Conservation (phyloP, 768 basidiomycete genomes). For the Macrolepiota albuminosa region DNA sequence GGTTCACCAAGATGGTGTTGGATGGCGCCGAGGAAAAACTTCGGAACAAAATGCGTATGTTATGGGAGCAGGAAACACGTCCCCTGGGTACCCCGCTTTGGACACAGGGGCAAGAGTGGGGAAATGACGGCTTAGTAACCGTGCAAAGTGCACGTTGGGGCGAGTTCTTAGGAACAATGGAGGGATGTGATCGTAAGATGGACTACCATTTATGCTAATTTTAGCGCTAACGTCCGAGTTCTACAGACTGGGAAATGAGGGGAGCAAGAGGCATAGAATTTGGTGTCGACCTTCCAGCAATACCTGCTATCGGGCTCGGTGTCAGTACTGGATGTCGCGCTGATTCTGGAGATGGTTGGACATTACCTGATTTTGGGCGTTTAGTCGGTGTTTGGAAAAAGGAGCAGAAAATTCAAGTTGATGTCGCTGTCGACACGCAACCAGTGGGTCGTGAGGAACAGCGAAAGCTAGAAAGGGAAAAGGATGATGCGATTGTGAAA, state of each 20-base stretch:
- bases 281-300: constrained; percentile 53
- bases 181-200: constrained; percentile 74
- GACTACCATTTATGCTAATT: not conserved
- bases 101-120: constrained; percentile 56
- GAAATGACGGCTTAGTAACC: constrained; percentile 90
- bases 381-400: constrained; percentile 60
- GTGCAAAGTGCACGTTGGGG: constrained; percentile 96
- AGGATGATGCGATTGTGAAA: constrained; percentile 51
- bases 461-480: constrained; percentile 16
- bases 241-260: constrained; percentile 83
- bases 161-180: constrained; percentile 86
- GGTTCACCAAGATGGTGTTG: constrained; percentile 92
- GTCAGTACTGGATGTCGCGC: constrained; percentile 11
- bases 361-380: constrained; percentile 58
- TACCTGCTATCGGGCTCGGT: constrained; percentile 39
- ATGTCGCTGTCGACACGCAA: constrained; percentile 20
- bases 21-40: constrained; percentile 75
- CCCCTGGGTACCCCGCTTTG: constrained; percentile 32
- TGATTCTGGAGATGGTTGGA: constrained; percentile 32
- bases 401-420: constrained; percentile 41
- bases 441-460: constrained; percentile 16
- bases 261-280: constrained; percentile 79
- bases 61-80: constrained; percentile 26
- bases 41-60: constrained; percentile 35
- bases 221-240: not conserved